A percentile compares a stretch with the other conserved stretches of the same genome.
Conservation (phyloP, 768 basidiomycete species). For the Rickenella mellea region DNA sequence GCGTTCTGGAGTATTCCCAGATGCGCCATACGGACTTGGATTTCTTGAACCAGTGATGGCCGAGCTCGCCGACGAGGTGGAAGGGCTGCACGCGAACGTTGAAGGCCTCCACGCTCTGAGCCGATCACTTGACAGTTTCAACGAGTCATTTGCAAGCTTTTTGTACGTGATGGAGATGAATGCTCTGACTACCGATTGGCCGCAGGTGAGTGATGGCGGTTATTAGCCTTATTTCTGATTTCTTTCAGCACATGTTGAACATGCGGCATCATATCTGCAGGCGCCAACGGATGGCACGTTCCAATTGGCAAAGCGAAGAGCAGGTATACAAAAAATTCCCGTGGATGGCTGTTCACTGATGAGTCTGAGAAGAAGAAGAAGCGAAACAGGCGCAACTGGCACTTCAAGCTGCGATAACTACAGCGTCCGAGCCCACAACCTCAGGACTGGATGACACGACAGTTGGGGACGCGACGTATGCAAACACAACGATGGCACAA, state of each 20-base stretch:
- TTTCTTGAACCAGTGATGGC: slow-evolving; percentile 79
- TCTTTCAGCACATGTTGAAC: slow-evolving; percentile 10
- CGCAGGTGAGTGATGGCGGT: slow-evolving; percentile 44
- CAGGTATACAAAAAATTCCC: slow-evolving; percentile 32
- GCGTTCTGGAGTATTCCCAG: slow-evolving; percentile 58
- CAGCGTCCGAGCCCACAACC: slow-evolving; percentile 19
- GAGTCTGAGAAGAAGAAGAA: slow-evolving; percentile 40
- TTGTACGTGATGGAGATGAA: slow-evolving; percentile 93
- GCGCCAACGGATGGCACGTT: slow-evolving; percentile 56
- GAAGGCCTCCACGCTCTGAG: slow-evolving; percentile 63
- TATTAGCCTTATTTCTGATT: neutral
- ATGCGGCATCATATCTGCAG: slow-evolving; percentile 20
- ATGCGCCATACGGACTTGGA: slow-evolving; percentile 76
- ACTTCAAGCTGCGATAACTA: slow-evolving; percentile 30
- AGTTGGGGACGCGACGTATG: slow-evolving; percentile 3
- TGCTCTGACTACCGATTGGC: slow-evolving; percentile 89
- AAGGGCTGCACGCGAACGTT: slow-evolving; percentile 67
- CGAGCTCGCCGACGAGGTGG: slow-evolving; percentile 84
- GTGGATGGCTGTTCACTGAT: neutral
- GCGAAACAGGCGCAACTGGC: slow-evolving; percentile 48
- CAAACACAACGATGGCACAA: neutral
- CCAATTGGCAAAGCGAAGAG: slow-evolving; percentile 44
- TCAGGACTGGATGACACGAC: slow-evolving; percentile 2
- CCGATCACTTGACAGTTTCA: slow-evolving; percentile 74
- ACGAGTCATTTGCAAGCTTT: slow-evolving; percentile 89